These are phyloP conservation scores for Pouteria glomerata DNA, from an alignment of 148 eudicot species.

Conservation along the genomic window DNA sequence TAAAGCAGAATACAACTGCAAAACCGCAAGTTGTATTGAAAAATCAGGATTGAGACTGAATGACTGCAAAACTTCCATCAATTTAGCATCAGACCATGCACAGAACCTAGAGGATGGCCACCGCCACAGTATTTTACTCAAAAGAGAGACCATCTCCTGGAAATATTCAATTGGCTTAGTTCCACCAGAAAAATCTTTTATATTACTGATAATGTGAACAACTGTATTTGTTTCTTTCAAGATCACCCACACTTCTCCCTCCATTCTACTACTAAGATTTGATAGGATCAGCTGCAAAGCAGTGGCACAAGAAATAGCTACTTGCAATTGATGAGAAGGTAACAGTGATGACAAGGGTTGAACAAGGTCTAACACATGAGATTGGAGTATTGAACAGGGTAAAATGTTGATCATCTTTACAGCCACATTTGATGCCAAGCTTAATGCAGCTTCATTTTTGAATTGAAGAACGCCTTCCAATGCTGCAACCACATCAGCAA, in stretches of 20 bases:
- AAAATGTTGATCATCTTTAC: slow-evolving; percentile 55
- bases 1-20: slow-evolving; percentile 69
- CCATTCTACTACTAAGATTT: slow-evolving; percentile 46
- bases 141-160: slow-evolving; percentile 50
- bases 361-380: slow-evolving; percentile 49
- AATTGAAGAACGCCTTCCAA: slow-evolving; percentile 50
- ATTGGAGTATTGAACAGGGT: slow-evolving; percentile 47
- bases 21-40: slow-evolving; percentile 45
- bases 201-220: slow-evolving; percentile 37
- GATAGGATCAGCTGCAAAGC: slow-evolving; percentile 54
- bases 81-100: slow-evolving; percentile 56
- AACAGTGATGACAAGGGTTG: slow-evolving; percentile 52
- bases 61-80: slow-evolving; percentile 43
- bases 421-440: slow-evolving; percentile 46
- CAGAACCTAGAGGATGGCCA: slow-evolving; percentile 72
- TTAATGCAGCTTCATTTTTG: slow-evolving; percentile 42
- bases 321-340: slow-evolving; percentile 43
- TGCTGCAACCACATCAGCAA: slow-evolving; percentile 66
- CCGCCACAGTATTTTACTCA: slow-evolving; percentile 69
- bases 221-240: slow-evolving; percentile 47
- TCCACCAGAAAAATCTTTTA: slow-evolving; percentile 31
- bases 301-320: slow-evolving; percentile 56
- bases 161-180: slow-evolving; percentile 42
- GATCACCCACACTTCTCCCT: slow-evolving; percentile 51
- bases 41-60: slow-evolving; percentile 30